A percentile compares a stretch with the other conserved stretches of the same genome.
phyloP scores from a whole-genome alignment of 257 asterid genomes.

The Vinca minor region DNA sequence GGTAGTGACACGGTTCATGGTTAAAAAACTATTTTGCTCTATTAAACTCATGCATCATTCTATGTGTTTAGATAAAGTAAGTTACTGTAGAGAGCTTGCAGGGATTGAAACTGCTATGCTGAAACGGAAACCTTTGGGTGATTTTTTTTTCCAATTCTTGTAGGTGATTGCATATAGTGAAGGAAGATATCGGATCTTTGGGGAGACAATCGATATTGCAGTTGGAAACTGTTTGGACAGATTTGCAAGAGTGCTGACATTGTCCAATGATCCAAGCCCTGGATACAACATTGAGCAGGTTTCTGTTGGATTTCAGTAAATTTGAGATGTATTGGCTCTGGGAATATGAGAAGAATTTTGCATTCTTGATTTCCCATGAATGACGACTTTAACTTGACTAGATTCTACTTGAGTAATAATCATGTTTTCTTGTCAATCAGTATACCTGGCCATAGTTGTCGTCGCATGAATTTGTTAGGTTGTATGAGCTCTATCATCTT shows the following conservation, averaged over 20 bases:
- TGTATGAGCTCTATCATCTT: not conserved
- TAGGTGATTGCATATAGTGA: conserved; percentile 92
- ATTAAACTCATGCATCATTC: not conserved
- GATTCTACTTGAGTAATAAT: not conserved
- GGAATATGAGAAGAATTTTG: not conserved
- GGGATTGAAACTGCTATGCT: not conserved
- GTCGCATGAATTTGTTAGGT: not conserved
- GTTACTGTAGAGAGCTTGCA: not conserved
- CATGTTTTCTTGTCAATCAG: not conserved
- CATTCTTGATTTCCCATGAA: not conserved
- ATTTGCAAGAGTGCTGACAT: conserved; percentile 89
- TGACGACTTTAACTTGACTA: not conserved
- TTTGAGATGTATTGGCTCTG: not conserved
- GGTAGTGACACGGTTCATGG: not conserved
- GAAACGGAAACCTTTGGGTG: not conserved
- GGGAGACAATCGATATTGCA: conserved; percentile 91
- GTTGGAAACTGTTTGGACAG: conserved; percentile 96
- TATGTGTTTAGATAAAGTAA: not conserved
- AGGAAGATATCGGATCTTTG: conserved; percentile 81
- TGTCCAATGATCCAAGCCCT: conserved; percentile 95
- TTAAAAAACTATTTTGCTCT: not conserved
- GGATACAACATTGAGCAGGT: conserved; percentile 99
- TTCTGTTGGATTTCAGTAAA: not conserved
- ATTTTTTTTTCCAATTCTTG: not conserved
- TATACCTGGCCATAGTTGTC: not conserved